phyloP scores from a whole-genome alignment of 1,284 basidiomycete species.

The Cutaneotrichosporon dermatis region DNA sequence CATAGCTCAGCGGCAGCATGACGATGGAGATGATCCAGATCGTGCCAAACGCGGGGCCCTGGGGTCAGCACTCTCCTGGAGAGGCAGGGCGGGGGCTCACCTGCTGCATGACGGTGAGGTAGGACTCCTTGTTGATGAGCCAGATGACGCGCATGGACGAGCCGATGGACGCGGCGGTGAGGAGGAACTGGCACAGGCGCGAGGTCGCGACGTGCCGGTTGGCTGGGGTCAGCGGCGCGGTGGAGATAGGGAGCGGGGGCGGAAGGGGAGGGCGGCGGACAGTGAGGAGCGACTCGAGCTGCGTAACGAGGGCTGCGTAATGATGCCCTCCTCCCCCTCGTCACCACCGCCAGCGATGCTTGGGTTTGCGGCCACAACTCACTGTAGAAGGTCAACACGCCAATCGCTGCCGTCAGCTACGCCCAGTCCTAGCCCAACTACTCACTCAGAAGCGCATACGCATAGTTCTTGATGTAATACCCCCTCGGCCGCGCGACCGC shows the following conservation, averaged over 20 bases:
- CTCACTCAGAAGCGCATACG: conserved; percentile 13
- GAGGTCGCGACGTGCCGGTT: conserved; percentile 13
- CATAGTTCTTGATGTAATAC: conserved; percentile 18
- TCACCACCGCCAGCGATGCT: no score
- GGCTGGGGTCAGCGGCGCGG: not conserved
- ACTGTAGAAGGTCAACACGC: conserved; percentile 42
- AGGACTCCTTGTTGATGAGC: conserved; percentile 46
- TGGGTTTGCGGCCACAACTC: no score
- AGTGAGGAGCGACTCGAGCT: not conserved
- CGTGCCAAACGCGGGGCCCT: conserved; percentile 47
- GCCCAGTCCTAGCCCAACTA: not conserved
- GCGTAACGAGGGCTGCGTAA: no score
- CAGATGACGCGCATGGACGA: conserved; percentile 45
- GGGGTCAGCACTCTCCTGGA: not conserved
- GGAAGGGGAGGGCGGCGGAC: not conserved
- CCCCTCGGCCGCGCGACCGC: conserved; percentile 3
- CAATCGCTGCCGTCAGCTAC: conserved; percentile 28
- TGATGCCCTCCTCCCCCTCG: no score
- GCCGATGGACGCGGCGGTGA: conserved; percentile 32
- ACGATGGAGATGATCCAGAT: conserved; percentile 49
- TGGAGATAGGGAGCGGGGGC: not conserved
- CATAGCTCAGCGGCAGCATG: conserved; percentile 41
- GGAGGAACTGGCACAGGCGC: conserved; percentile 22
- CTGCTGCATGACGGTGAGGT: conserved; percentile 39
- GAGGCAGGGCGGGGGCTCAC: conserved; percentile 17